phyloP scores from a whole-genome alignment of 805 yeast genomes.

The Wickerhamomyces canadensis region DNA sequence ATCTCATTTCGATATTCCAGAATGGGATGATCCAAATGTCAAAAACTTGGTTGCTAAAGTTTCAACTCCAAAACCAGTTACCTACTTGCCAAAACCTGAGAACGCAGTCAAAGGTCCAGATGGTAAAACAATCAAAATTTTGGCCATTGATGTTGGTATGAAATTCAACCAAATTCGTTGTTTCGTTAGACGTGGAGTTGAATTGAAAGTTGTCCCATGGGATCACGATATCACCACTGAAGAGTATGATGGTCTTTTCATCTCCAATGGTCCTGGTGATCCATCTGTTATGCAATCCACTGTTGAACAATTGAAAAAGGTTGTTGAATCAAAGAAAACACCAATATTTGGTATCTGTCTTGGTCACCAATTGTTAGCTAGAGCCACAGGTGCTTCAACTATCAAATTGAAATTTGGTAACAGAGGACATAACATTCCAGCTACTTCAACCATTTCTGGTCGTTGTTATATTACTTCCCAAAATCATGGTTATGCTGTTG shows the following conservation, averaged over 20 bases:
- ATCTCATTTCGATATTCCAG: constrained; percentile 63
- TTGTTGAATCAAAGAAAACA: constrained; percentile 59
- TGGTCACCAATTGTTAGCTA: constrained; percentile 94
- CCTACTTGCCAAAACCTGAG: constrained; percentile 65
- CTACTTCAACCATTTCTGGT: constrained; percentile 84
- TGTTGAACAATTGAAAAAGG: constrained; percentile 52
- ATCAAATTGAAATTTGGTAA: constrained; percentile 93
- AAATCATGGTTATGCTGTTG: constrained; percentile 98
- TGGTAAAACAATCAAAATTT: constrained; percentile 75
- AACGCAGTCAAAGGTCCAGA: constrained; percentile 52
- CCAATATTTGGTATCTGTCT: constrained; percentile 98
- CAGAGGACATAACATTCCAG: constrained; percentile 98
- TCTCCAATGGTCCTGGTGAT: constrained; percentile 99
- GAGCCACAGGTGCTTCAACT: constrained; percentile 94
- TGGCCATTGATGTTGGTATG: constrained; percentile 97
- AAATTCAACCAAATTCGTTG: constrained; percentile 97
- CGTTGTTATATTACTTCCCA: constrained; percentile 98
- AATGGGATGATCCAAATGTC: constrained; percentile 90
- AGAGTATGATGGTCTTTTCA: constrained; percentile 88
- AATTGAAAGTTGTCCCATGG: constrained; percentile 93
- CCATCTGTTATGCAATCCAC: constrained; percentile 79
- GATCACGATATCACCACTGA: constrained; percentile 78
- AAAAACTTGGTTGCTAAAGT: constrained; percentile 90
- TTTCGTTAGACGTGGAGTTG: constrained; percentile 93
- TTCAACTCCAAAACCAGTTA: constrained; percentile 67